These are phyloP conservation scores for Termitomyces bulborhizus DNA, from an alignment of 768 basidiomycete genomes.

Conservation along the genomic window DNA sequence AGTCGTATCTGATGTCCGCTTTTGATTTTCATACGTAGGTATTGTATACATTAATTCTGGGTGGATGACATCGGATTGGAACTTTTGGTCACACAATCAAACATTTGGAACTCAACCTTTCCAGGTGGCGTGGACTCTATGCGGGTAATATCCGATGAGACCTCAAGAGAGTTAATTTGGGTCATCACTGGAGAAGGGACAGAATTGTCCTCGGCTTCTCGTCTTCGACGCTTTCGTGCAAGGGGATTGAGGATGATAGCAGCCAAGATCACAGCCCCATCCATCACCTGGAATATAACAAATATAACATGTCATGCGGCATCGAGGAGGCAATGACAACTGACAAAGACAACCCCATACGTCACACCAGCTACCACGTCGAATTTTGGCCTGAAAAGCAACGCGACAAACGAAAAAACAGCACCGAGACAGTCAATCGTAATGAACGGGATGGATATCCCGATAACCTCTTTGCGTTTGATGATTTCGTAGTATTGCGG, in stretches of 20 bases:
- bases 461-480: conserved; percentile 52
- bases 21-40: background rate
- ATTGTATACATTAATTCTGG: conserved; percentile 12
- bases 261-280: conserved; percentile 52
- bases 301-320: background rate
- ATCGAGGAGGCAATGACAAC: conserved; percentile 13
- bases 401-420: conserved; percentile 62
- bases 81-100: background rate
- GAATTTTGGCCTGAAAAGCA: conserved; percentile 59
- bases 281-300: conserved; percentile 43
- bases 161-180: background rate
- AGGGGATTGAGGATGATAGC: conserved; percentile 63
- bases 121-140: background rate
- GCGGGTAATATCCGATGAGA: background rate
- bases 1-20: conserved; percentile 7
- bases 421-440: conserved; percentile 64
- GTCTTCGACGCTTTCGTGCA: conserved; percentile 30
- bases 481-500: conserved; percentile 78
- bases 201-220: conserved; percentile 11
- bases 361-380: conserved; percentile 58
- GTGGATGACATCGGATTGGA: conserved; percentile 1
- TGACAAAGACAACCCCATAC: conserved; percentile 58
- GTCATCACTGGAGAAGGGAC: conserved; percentile 1
- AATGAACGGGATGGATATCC: conserved; percentile 69
- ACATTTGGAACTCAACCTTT: background rate